Evolutionary conservation across 352 stramenopile genomes (phyloP).

Genomic region (Phytophthora macrochlamydospora): DNA sequence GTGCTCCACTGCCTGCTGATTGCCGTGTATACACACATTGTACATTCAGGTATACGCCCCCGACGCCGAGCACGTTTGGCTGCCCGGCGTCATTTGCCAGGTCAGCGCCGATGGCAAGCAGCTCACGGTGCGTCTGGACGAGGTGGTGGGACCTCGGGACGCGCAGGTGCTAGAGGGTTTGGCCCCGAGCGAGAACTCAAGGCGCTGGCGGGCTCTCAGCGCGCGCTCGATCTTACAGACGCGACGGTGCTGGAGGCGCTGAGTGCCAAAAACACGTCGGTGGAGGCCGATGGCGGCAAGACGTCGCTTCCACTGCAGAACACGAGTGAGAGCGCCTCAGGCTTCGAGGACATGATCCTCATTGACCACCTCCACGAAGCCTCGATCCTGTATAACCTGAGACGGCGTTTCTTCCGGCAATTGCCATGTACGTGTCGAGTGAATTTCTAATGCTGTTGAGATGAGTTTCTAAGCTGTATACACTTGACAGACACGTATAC

Average conservation of each 20-base stretch:
- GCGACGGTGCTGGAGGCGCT: conserved; percentile 59
- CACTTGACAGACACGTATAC: conserved; percentile 75
- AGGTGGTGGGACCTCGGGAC: conserved; percentile 60
- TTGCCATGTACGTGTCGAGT: conserved; percentile 65
- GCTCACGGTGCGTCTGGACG: conserved; percentile 70
- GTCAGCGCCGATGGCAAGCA: conserved; percentile 43
- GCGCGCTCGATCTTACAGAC: conserved; percentile 61
- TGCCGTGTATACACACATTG: no score
- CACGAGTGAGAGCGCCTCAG: conserved; percentile 51
- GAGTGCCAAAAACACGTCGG: conserved; percentile 65
- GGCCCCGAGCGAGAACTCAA: conserved; percentile 57
- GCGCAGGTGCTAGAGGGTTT: conserved; percentile 43
- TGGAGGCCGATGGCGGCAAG: conserved; percentile 34
- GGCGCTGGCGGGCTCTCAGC: conserved; percentile 57
- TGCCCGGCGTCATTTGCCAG: conserved; percentile 74
- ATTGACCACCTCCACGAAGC: conserved; percentile 88
- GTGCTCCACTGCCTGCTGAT: no score
- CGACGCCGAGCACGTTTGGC: conserved; percentile 80
- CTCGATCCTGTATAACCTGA: conserved; percentile 87
- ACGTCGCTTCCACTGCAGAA: conserved; percentile 77
- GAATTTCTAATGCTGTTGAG: neutral
- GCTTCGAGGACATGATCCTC: conserved; percentile 90
- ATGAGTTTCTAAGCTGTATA: neutral
- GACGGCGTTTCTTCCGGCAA: conserved; percentile 74
- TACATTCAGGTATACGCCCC: conserved; percentile 67